Conservation (phyloP, 306 rosid species). For the Dalbergia oliveri region DNA sequence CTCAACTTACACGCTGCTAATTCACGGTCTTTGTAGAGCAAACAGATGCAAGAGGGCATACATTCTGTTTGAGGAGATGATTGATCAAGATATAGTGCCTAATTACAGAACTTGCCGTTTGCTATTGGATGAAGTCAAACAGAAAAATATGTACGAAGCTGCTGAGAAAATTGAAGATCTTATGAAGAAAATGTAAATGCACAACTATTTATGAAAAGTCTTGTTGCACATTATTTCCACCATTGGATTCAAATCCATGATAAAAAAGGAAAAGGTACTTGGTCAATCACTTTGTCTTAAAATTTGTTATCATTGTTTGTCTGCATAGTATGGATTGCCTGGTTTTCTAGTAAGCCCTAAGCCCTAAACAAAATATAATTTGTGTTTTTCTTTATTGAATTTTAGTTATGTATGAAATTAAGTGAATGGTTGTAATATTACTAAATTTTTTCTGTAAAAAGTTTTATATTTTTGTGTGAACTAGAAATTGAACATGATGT, state of each 20-base stretch:
- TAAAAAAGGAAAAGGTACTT: background rate
- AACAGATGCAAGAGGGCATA: constrained; percentile 74
- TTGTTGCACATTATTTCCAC: background rate
- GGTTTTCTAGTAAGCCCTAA: background rate
- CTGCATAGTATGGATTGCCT: background rate
- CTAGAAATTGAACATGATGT: background rate
- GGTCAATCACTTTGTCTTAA: background rate
- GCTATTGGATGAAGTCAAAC: constrained; percentile 71
- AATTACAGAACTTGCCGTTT: constrained; percentile 75
- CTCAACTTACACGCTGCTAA: constrained; percentile 73
- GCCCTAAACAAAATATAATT: no score
- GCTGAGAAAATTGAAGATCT: constrained; percentile 73
- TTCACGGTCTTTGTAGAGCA: constrained; percentile 86
- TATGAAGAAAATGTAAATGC: constrained; percentile 66
- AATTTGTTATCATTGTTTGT: background rate
- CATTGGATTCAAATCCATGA: constrained; percentile 5
- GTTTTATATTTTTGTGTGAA: background rate
- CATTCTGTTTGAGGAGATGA: constrained; percentile 77
- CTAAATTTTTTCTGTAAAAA: background rate
- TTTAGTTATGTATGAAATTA: background rate
- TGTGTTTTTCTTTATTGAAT: background rate
- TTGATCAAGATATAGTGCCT: constrained; percentile 71
- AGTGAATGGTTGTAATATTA: background rate
- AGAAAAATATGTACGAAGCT: constrained; percentile 68
- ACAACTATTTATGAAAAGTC: background rate